phyloP scores from a whole-genome alignment of 805 yeast genomes.

The Pichia rugopelliculosa region DNA sequence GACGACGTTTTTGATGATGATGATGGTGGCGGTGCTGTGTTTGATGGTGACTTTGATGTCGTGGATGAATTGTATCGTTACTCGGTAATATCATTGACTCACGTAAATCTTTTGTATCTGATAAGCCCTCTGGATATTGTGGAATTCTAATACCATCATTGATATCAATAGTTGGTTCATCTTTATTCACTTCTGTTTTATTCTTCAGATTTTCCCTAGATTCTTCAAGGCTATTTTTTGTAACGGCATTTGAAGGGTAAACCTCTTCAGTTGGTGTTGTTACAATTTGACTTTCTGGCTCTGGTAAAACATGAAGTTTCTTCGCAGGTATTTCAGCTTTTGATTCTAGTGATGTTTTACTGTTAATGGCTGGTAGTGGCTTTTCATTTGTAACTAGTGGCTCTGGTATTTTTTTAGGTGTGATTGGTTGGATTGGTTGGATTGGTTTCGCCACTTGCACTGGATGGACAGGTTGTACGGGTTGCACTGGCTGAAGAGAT shows the following conservation, averaged over 20 bases:
- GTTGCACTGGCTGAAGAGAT: too few species aligned
- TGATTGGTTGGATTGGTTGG: too few species aligned
- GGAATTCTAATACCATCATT: slow-evolving; percentile 4
- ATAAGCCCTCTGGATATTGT: neutral
- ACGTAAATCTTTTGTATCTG: neutral
- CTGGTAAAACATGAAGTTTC: neutral
- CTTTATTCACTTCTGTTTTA: neutral
- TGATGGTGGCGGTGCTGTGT: slow-evolving; percentile 15
- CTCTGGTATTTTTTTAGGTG: neutral
- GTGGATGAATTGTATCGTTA: slow-evolving; percentile 7
- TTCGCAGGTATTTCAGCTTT: neutral
- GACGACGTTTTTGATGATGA: slow-evolving; percentile 31
- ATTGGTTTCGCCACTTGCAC: too few species aligned
- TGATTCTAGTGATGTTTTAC: neutral
- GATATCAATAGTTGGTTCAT: neutral
- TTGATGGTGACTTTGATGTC: slow-evolving; percentile 10
- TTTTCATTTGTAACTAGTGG: neutral
- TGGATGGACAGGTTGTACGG: too few species aligned
- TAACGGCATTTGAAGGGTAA: slow-evolving; percentile 23
- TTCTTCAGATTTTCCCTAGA: neutral
- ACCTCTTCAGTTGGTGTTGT: neutral
- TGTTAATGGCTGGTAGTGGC: neutral
- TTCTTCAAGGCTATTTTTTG: slow-evolving; percentile 9
- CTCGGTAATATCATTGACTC: neutral
- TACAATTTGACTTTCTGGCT: neutral